Evolutionary conservation across 139 green algal genomes (phyloP).

Genomic region (Volvox reticuliferus): DNA sequence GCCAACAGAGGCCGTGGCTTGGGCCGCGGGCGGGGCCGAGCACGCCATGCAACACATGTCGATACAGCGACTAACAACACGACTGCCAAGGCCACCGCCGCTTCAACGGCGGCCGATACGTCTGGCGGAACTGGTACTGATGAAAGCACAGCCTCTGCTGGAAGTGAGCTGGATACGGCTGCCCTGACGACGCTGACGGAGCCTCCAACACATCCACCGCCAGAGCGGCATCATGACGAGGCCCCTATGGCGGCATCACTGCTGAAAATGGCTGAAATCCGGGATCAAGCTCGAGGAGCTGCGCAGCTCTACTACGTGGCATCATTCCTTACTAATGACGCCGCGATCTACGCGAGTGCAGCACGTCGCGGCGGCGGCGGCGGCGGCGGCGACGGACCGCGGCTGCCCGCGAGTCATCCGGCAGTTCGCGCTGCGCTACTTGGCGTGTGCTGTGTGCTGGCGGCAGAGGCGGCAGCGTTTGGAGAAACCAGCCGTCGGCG

Average conservation of each 20-base stretch:
- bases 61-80: background rate
- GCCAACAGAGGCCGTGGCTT: background rate
- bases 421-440: background rate
- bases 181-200: background rate
- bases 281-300: no score
- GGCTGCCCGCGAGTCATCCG: background rate
- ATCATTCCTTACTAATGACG: conserved; percentile 7
- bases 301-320: background rate
- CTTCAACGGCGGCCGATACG: background rate
- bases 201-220: no score
- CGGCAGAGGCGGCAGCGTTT: background rate
- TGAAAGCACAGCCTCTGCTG: background rate
- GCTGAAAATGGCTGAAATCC: background rate
- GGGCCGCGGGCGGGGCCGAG: background rate
- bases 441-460: background rate
- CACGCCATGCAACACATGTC: background rate
- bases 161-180: background rate
- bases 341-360: background rate
- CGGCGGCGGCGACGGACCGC: background rate
- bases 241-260: background rate
- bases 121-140: background rate
- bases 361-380: background rate
- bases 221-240: background rate
- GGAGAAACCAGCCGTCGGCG: conserved; percentile 13
- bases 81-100: background rate